Evolutionary conservation across 345 rosid species (phyloP), one percentile per base, ranked within the genome.

Genomic region (Lumnitzera littorea): DNA sequence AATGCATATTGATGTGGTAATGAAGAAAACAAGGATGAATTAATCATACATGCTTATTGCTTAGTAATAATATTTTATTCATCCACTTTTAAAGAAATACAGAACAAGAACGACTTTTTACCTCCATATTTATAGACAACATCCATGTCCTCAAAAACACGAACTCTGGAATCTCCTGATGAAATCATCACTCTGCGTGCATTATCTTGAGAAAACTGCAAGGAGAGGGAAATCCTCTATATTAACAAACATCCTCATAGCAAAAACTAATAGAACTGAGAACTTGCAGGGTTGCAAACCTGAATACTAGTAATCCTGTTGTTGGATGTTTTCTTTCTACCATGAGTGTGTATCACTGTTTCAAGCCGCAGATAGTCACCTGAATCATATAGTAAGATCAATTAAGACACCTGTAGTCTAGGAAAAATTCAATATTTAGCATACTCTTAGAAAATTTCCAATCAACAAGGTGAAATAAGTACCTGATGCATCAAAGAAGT

Each of bases 81-180:
- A n/a, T 48, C 0, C 10, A 17, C 14, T 16, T 10, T 11, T 43
- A n/a, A 2, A n/a, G 3, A n/a, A 24, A 9, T 13, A 5, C 51
- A 12, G 15, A 36, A 11, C 11, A n/a, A 48, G 43, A 12, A 24
- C 36, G 46, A 46, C 29, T 12, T 16, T 24, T 11, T 74, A 87
- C 98, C 95, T 89, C 74, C 83, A 65, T 78, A 87, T 72, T 92
- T 87, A 49, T 63, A 73, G 20, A 92, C 67, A 3, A 89, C 59
- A 23, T 82, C 81, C 10, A 74, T 56, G 54, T 82, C 88, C 24
- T 92, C 87, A 20, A 84, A 71, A 29, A 92, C 75, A 5, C 87
- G 77, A 36, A 92, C 49, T 51, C 82, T 92, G 25, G 90, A 86
- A 68, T 89, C 96, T 50, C 87, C 96, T 11, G 91, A 87, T 12